Evolutionary conservation across 78 protist genomes (phyloP).

Genomic region (Andalucia godoyi): DNA sequence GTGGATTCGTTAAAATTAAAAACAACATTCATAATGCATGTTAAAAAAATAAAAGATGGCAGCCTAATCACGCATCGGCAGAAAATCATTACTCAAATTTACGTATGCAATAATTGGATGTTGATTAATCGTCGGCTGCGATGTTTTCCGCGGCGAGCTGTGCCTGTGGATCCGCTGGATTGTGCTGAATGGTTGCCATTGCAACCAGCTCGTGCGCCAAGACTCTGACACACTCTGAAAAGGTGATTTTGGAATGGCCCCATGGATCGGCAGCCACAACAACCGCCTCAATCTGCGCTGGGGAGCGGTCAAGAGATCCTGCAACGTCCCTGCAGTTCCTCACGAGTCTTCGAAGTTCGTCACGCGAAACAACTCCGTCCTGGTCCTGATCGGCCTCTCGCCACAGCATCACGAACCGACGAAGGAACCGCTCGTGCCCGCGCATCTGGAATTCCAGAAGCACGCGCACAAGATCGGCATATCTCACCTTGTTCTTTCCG

Average conservation of each 20-base stretch:
- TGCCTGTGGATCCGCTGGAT: no score
- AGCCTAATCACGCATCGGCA: no score
- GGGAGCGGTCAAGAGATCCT: slow-evolving; percentile 13
- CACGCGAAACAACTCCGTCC: slow-evolving; percentile 20
- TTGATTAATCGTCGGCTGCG: no score
- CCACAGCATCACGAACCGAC: slow-evolving; percentile 13
- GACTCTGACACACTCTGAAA: slow-evolving; percentile 22
- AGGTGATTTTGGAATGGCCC: no score
- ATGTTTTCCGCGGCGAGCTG: no score
- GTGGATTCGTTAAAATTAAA: no score
- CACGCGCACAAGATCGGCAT: not conserved
- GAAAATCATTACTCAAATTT: no score
- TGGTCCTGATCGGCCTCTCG: slow-evolving; percentile 6
- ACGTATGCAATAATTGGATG: no score
- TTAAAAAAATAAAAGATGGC: no score
- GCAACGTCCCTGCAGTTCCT: slow-evolving; percentile 9
- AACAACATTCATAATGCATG: no score
- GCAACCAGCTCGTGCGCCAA: slow-evolving; percentile 11
- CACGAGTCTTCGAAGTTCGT: slow-evolving; percentile 9
- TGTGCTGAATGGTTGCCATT: no score
- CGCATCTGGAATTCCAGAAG: slow-evolving; percentile 35
- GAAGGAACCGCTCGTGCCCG: slow-evolving; percentile 36
- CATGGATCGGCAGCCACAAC: no score
- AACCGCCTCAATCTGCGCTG: slow-evolving; percentile 11
- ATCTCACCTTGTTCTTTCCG: slow-evolving; percentile 2